These are phyloP conservation scores for Macrolepiota dolichaula DNA, from an alignment of 768 basidiomycete species.

Conservation along the genomic window DNA sequence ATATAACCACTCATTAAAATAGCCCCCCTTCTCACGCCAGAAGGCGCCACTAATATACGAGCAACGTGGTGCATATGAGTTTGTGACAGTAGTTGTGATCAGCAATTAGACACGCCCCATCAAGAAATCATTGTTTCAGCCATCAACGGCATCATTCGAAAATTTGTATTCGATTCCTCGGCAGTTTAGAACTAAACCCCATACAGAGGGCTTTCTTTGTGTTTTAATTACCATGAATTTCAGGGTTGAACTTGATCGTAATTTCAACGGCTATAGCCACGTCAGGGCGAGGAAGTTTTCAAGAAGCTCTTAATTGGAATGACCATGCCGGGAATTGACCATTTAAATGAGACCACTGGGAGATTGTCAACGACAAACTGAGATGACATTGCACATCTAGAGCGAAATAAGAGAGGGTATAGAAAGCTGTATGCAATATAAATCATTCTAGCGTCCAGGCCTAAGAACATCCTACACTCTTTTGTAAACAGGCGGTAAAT, in stretches of 20 bases:
- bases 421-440: conserved; percentile 2
- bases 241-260: conserved; percentile 6
- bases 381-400: conserved; percentile 3
- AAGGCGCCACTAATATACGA: not conserved
- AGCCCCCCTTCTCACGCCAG: not conserved
- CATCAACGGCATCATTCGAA: conserved; percentile 5
- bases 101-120: not conserved
- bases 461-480: not conserved
- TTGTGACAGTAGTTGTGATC: not conserved
- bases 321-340: not conserved
- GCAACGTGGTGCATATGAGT: not conserved
- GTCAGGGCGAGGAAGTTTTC: conserved; percentile 11
- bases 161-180: conserved; percentile 1
- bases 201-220: conserved; percentile 7
- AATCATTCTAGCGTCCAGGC: not conserved
- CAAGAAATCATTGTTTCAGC: conserved; percentile 5
- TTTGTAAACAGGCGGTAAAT: not conserved
- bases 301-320: conserved; percentile 9
- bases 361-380: not conserved
- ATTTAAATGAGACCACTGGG: not conserved
- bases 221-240: conserved; percentile 4
- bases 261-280: not conserved
- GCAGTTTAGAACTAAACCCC: not conserved
- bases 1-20: too few species aligned
- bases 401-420: conserved; percentile 1